phyloP scores from a whole-genome alignment of 2,329 filamentous ascomycete species.

The Arthrobotrys musiformis region DNA sequence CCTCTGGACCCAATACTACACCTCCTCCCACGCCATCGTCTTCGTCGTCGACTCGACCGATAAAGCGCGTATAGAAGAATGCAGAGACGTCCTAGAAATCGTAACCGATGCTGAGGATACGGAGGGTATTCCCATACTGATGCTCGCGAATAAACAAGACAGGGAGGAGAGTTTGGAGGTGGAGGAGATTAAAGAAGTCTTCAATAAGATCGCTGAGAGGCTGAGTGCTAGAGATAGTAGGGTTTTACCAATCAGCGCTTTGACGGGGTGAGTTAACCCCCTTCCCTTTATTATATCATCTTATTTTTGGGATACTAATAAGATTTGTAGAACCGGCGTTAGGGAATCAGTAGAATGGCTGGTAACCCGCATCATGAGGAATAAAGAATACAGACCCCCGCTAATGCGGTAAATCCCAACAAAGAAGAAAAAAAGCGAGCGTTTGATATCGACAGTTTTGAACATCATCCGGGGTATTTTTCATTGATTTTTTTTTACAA shows the following conservation, averaged over 20 bases:
- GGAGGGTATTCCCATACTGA: constrained; percentile 88
- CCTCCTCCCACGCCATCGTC: constrained; percentile 92
- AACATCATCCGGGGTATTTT: not conserved
- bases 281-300: not conserved
- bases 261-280: constrained; percentile 71
- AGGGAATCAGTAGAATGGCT: constrained; percentile 98
- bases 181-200: constrained; percentile 96
- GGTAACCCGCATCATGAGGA: constrained; percentile 90
- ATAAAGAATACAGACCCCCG: constrained; percentile 90
- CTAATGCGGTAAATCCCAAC: constrained; percentile 78
- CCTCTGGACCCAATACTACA: constrained; percentile 96
- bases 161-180: constrained; percentile 97
- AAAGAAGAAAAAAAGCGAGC: not conserved
- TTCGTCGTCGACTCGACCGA: constrained; percentile 98
- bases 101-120: constrained; percentile 88
- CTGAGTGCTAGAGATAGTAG: constrained; percentile 93
- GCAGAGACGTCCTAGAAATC: constrained; percentile 85
- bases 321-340: constrained; percentile 73
- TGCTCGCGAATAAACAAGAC: constrained; percentile 97
- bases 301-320: not conserved
- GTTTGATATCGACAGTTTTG: not conserved
- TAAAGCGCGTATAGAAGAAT: constrained; percentile 87
- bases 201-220: constrained; percentile 78
- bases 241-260: constrained; percentile 89
- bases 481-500: not conserved